Evolutionary conservation across 2,329 filamentous ascomycete species (phyloP).

Genomic region (Diaporthe vaccinii): DNA sequence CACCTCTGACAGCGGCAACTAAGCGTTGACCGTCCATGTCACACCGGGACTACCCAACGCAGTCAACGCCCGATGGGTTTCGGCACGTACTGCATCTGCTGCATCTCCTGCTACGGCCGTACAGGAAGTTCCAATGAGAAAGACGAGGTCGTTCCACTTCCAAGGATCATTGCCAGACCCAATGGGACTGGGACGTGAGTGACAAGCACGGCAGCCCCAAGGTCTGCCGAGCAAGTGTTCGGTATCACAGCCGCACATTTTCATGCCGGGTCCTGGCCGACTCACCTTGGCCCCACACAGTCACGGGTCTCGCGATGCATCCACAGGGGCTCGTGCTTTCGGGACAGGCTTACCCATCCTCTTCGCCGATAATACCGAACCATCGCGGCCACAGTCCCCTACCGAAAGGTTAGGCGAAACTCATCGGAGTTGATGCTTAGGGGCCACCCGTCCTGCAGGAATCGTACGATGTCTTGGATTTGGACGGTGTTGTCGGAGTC

Average conservation of each 20-base stretch:
- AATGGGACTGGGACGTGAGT: not conserved
- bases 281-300: not conserved
- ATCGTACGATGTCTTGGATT: not conserved
- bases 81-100: not conserved
- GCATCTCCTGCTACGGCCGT: not conserved
- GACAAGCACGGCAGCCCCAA: not conserved
- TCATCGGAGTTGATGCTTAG: not conserved
- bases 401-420: not conserved
- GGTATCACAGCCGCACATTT: not conserved
- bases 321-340: not conserved
- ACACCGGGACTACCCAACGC: not conserved
- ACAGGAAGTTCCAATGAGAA: not conserved
- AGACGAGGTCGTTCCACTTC: not conserved
- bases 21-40: not conserved
- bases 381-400: not conserved
- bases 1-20: conserved; percentile 22
- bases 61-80: conserved; percentile 8
- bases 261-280: not conserved
- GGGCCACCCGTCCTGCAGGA: not conserved
- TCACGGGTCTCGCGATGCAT: not conserved
- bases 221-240: not conserved
- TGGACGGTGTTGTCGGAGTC: not conserved
- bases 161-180: not conserved
- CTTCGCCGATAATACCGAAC: not conserved
- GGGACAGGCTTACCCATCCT: not conserved